Evolutionary conservation across 805 yeast genomes (phyloP), one percentile per base, ranked within the genome.

Genomic region (Myxozyma sirexii): DNA sequence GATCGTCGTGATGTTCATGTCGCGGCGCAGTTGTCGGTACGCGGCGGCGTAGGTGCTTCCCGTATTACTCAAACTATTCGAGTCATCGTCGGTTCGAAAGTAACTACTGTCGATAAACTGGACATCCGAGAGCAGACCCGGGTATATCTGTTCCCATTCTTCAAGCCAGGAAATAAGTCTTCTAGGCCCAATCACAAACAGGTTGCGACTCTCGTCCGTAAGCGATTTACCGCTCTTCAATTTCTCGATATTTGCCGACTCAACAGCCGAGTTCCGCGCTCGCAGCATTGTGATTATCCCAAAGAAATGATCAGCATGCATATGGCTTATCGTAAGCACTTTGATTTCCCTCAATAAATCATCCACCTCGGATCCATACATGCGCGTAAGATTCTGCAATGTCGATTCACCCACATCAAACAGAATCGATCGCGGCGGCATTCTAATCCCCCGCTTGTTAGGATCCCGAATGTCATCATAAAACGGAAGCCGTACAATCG

Each of bases 341-440:
- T 80, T 76, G 58, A 92, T 74, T 67, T 92, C 96, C 42, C 74
- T 65, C 63, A 92, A 78, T 1, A 87, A 73, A 23, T 70, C 69
- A 1, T 69, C 67, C 1, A 77, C 63, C 17, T 79, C 79, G 8
- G 77, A 76, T 0, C 85, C 85, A 62, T 84, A 84, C 57, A 83
- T 77, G 65, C 98, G 81, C 33, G 76, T 71, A 62, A 94, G 73
- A 0, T 88, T 75, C 1, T 96, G 97, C 23, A 87, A 68, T 0
- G 98, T 90, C 60, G 90, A 91, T 71, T 94, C 99, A 17, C 99
- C 99, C n/a, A 94, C 96, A 74, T 94, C 99, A 38, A 94, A 74
- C 23, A 94, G 67, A 0, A 88, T 71, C 2, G 86, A 60, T 8
- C 4, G 50, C 23, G 24, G 8, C 24, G 42, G 44, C 17, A 35